Evolutionary conservation across 805 yeast genomes (phyloP), one percentile per base, ranked within the genome.

Genomic region (Torulaspora delbrueckii): DNA sequence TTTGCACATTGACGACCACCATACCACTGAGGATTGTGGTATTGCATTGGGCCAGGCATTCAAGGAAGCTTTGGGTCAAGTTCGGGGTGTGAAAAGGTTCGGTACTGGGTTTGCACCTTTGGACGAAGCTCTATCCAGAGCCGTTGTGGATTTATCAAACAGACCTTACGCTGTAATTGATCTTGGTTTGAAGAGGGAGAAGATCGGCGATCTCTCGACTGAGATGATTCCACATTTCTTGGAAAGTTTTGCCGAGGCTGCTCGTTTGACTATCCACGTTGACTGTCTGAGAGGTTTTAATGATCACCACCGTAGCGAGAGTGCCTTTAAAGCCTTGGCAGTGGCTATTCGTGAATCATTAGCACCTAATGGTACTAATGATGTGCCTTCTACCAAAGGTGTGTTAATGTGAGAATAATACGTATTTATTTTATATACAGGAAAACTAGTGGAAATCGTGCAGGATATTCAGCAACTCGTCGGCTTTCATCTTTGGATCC

Each of bases 141-240:
- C 97, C 0, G 99, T 93, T n/a, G 88, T 93, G 8, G 99, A 93
- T 60, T 72, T 93, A 49, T 86, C 96, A 13, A 89, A 89, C 65
- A 77, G 99, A 56, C 98, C 99, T 2, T 90, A 69, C 67, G 95
- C 96, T 0, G 93, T 87, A 13, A 74, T 89, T 32, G 96, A 93
- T 31, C 73, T 93, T 49, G 96, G 96, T 0, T 75, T 93, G 60
- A 85, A 84, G 67, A 77, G 99, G 53, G 99, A 93, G 65, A 89
- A 84, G 64, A 81, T 93, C 56, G 99, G 99, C 43, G 95, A 86
- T 59, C 74, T 93, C 42, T 79, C 89, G 30, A 80, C 93, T 59
- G 99, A 93, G 70, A 93, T 93, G 99, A 84, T 93, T 53, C 97
- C 97, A n/a, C 99, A 93, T 66, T 90, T 93, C 39, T 64, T 93